Evolutionary conservation across 495 filamentous ascomycete genomes (phyloP), one percentile per base, ranked within the genome.

Genomic region (Hypomontagnella submonticulosa): DNA sequence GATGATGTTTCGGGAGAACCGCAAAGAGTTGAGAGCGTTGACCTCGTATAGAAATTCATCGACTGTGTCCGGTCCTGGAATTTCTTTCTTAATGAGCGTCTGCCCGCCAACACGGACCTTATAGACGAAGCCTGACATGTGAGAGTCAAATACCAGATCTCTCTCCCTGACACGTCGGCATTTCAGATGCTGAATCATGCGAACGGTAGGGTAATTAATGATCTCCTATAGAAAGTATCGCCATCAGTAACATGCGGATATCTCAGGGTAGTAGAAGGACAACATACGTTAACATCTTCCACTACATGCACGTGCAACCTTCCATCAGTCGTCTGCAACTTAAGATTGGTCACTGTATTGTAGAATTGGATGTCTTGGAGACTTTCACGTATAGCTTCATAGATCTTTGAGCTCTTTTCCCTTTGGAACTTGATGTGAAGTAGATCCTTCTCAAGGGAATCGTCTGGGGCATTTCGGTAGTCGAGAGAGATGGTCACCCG

Each of bases 21-120:
- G 79, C n/a, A 98, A 80, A 11, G 87, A 87, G 69, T 91, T 88
- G 15, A 99, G 85, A 9, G 96, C 95, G 76, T 98, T 98, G 69
- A 98, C 91, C 75, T 99, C 95, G 77, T 99, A 99, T 10, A 98
- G 81, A 71, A 99, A 99, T 72, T 99, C 95, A 63, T 99, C 95
- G 23, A 98, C 88, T 0, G 90, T 95, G 74, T 99, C 94, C 0
- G 95, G 96, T 0, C 96, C 93, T 1, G 95, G 95, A 47, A 99
- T 98, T 75, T 99, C 95, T 71, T 99, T 99, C 76, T 99, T 99
- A 77, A 99, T 97, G 72, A 89, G 91, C 12, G 85, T 79, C 44
- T 84, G 78, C 36, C 85, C 88, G 57, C 83, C 76, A 23, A 92
- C 83, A 7, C 77, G 82, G 42, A 99, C 93, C 77, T 94, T 97